Conservation (phyloP, 2,329 filamentous ascomycete species). For the Periconia digitata region DNA sequence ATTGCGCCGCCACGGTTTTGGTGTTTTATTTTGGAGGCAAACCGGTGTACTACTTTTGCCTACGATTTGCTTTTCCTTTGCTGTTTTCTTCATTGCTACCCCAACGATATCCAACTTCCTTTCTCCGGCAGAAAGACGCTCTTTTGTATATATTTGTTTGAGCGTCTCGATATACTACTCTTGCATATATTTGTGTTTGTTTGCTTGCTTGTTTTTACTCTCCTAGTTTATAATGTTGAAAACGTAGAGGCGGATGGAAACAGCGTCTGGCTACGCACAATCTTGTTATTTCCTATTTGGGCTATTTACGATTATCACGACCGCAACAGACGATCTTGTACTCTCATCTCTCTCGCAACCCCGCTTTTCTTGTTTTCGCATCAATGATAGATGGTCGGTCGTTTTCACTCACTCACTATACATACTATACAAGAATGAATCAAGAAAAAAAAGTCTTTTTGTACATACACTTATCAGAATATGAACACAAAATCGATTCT, state of each 20-base stretch:
- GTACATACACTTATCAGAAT: background rate
- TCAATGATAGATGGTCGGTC: slow-evolving; percentile 12
- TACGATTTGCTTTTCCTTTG: slow-evolving; percentile 4
- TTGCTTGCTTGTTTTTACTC: slow-evolving; percentile 7
- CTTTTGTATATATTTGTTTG: slow-evolving; percentile 28
- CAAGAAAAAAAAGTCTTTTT: slow-evolving; percentile 2
- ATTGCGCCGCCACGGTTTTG: background rate
- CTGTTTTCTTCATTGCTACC: slow-evolving; percentile 7
- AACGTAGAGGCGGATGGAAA: too few species aligned
- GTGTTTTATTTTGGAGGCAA: background rate
- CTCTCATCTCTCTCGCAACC: background rate
- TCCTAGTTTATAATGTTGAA: slow-evolving; percentile 1
- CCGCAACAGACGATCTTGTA: background rate
- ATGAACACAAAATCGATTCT: too few species aligned
- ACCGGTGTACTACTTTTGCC: background rate
- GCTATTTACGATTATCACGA: background rate
- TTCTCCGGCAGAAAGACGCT: slow-evolving; percentile 32
- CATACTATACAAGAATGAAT: slow-evolving; percentile 2
- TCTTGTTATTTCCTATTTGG: too few species aligned
- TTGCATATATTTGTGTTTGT: slow-evolving; percentile 15
- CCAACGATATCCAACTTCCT: slow-evolving; percentile 12
- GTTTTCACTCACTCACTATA: slow-evolving; percentile 17
- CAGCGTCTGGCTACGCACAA: background rate
- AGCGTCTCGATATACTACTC: slow-evolving; percentile 16
- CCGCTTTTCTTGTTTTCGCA: background rate